Evolutionary conservation across 768 basidiomycete genomes (phyloP).

Genomic region (Phanerodontia chrysosporium): DNA sequence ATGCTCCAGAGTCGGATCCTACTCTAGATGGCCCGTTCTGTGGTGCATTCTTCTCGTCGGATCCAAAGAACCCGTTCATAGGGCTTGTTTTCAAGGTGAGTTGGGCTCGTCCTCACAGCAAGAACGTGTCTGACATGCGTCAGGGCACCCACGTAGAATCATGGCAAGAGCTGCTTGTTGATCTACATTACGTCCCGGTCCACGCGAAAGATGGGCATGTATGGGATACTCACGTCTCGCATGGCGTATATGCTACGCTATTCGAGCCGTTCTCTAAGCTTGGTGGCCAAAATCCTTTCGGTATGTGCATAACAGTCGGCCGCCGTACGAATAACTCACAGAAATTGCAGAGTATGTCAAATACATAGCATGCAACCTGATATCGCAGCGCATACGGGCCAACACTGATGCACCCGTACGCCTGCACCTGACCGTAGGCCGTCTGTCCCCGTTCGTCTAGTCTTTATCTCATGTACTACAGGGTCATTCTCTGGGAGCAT

Average conservation of each 20-base stretch:
- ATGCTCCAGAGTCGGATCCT: conserved; percentile 10
- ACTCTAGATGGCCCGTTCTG: conserved; percentile 13
- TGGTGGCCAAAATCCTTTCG: conserved; percentile 8
- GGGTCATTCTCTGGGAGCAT: conserved; percentile 14
- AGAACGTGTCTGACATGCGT: not conserved
- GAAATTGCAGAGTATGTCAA: conserved; percentile 10
- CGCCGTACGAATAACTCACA: not conserved
- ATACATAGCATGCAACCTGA: not conserved
- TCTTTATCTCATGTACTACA: not conserved
- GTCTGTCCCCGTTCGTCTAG: not conserved
- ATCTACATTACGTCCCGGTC: conserved; percentile 11
- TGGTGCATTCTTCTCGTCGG: conserved; percentile 9
- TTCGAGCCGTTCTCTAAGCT: conserved; percentile 10
- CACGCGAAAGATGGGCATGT: conserved; percentile 9
- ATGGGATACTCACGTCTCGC: conserved; percentile 12
- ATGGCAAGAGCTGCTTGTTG: conserved; percentile 12
- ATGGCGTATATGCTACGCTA: conserved; percentile 10
- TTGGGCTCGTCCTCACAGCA: not conserved
- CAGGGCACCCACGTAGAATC: conserved; percentile 15
- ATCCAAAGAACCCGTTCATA: conserved; percentile 9
- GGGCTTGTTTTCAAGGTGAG: conserved; percentile 13
- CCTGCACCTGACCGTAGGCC: conserved; percentile 9
- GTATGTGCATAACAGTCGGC: not conserved
- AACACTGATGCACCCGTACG: not conserved
- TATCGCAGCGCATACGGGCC: not conserved